A percentile compares a stretch with the other conserved stretches of the same genome.
phyloP scores from a whole-genome alignment of 2,329 filamentous ascomycete species.

The Epichloe glyceriae region DNA sequence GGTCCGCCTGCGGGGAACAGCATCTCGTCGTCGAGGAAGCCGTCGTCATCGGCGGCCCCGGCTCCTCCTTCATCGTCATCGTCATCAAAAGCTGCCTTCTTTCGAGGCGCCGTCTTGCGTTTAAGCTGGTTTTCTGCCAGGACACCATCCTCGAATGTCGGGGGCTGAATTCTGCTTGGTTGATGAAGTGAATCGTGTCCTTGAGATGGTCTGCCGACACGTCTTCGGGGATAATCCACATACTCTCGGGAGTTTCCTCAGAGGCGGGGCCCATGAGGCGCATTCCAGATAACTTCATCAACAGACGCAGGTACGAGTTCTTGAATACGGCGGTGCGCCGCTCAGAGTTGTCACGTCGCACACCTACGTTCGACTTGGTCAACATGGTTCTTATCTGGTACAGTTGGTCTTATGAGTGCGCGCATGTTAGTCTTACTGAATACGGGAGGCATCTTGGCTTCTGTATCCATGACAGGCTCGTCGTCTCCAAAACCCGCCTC shows the following conservation, averaged over 20 bases:
- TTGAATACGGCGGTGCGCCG: constrained; percentile 70
- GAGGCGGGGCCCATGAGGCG: constrained; percentile 38
- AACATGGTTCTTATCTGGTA: background rate
- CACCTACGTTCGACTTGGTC: constrained; percentile 23
- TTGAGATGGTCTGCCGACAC: constrained; percentile 53
- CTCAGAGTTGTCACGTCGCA: constrained; percentile 52
- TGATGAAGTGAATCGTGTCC: constrained; percentile 58
- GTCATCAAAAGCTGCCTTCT: constrained; percentile 54
- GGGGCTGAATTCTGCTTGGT: constrained; percentile 68
- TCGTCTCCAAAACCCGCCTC: constrained; percentile 21
- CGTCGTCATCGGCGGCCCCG: constrained; percentile 11
- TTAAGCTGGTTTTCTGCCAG: constrained; percentile 68
- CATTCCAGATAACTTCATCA: constrained; percentile 67
- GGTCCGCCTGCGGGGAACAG: constrained; percentile 60
- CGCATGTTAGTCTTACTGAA: constrained; percentile 19
- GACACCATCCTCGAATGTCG: constrained; percentile 61
- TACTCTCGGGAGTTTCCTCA: constrained; percentile 62
- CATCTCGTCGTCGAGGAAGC: constrained; percentile 33
- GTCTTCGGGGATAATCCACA: constrained; percentile 63
- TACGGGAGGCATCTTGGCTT: constrained; percentile 17
- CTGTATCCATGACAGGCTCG: constrained; percentile 11
- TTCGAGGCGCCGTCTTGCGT: constrained; percentile 46
- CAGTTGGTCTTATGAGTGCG: background rate
- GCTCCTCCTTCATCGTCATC: constrained; percentile 40
- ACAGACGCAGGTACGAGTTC: constrained; percentile 72